These are phyloP conservation scores for Lepidium campestre DNA, from an alignment of 441 rosid genomes.

Conservation along the genomic window DNA sequence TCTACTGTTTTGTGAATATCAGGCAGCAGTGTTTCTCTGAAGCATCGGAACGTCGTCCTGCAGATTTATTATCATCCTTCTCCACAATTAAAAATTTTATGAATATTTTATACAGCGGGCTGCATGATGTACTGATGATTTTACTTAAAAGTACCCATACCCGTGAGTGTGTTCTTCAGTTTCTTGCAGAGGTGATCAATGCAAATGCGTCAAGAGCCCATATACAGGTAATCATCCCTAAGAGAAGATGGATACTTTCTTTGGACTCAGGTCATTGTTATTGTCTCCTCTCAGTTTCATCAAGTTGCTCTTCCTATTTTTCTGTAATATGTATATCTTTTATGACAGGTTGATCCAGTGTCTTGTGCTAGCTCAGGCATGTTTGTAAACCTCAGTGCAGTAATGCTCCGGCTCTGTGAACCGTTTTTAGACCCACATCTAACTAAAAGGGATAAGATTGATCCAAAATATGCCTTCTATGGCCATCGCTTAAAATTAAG, in stretches of 20 bases:
- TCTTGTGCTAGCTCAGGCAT: constrained; percentile 97
- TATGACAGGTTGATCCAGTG: constrained; percentile 78
- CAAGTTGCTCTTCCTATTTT: background rate
- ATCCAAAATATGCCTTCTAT: constrained; percentile 70
- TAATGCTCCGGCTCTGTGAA: constrained; percentile 87
- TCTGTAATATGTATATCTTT: constrained; percentile 15
- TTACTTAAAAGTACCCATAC: constrained; percentile 69
- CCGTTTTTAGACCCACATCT: constrained; percentile 85
- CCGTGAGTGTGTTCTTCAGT: constrained; percentile 82
- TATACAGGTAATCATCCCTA: constrained; percentile 52
- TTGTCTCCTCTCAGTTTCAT: constrained; percentile 1
- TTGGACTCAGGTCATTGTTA: background rate
- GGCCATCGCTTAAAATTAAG: constrained; percentile 72
- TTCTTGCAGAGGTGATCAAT: constrained; percentile 94
- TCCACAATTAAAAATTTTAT: constrained; percentile 70
- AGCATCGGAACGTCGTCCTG: constrained; percentile 67
- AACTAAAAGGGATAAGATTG: constrained; percentile 79
- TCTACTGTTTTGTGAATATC: constrained; percentile 23
- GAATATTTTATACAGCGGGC: constrained; percentile 64
- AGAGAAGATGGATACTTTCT: background rate
- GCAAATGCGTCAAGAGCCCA: constrained; percentile 83
- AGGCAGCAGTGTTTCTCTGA: constrained; percentile 95
- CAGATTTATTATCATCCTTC: constrained; percentile 83
- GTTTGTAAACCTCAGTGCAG: constrained; percentile 95
- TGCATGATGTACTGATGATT: constrained; percentile 60